Percentiles rank a stretch among this genome's conserved stretches.
phyloP scores from a whole-genome alignment of 2,329 filamentous ascomycete species.

The Aspergillus neoniger region DNA sequence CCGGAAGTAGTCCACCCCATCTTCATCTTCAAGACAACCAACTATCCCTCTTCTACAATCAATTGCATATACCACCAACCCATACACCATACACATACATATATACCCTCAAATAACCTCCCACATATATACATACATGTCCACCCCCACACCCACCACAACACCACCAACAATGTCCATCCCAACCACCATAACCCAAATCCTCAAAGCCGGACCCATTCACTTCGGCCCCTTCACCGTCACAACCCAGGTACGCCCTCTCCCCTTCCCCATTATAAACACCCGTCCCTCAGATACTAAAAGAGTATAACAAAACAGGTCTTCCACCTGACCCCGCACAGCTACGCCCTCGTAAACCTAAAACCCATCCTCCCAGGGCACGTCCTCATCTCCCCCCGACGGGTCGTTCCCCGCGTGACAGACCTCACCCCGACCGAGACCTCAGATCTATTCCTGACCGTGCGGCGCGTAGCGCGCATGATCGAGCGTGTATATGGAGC shows the following conservation, averaged over 20 bases:
- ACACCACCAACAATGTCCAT: conserved; percentile 13
- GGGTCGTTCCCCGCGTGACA: conserved; percentile 68
- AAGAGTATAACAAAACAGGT: conserved; percentile 57
- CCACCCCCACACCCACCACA: background rate
- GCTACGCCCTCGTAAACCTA: conserved; percentile 90
- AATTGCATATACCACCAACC: background rate
- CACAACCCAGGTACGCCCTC: conserved; percentile 63
- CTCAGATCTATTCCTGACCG: conserved; percentile 82
- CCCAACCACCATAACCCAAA: conserved; percentile 24
- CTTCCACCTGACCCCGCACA: conserved; percentile 77
- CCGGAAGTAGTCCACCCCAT: background rate
- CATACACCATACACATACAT: background rate
- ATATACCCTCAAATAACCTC: background rate
- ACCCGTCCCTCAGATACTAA: background rate
- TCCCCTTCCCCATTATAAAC: background rate
- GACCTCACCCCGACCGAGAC: conserved; percentile 73
- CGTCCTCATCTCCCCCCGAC: conserved; percentile 80
- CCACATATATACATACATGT: background rate
- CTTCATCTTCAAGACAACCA: background rate
- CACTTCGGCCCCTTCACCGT: conserved; percentile 77
- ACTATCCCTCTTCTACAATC: background rate
- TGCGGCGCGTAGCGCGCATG: conserved; percentile 78
- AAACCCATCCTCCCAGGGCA: conserved; percentile 93
- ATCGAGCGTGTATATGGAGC: conserved; percentile 64
- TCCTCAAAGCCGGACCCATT: conserved; percentile 47